Percentiles rank a stretch among this genome's conserved stretches.
phyloP scores from a whole-genome alignment of 768 basidiomycete species.

The Tephrocybe sp. region DNA sequence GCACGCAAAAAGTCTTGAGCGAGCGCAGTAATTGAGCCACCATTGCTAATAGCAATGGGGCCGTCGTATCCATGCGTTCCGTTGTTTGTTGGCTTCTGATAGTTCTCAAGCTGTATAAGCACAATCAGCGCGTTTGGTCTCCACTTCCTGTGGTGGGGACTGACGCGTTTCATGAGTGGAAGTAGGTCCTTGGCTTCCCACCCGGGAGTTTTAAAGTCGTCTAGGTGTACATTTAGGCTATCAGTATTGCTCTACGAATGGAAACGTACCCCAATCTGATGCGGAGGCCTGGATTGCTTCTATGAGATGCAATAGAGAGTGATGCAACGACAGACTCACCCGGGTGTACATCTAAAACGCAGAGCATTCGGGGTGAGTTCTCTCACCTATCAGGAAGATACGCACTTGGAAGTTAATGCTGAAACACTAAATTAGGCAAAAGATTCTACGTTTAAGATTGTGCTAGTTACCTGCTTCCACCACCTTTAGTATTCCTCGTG shows the following conservation, averaged over 20 bases:
- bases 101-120: slow-evolving; percentile 61
- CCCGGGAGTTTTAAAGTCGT: slow-evolving; percentile 72
- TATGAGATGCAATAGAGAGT: neutral
- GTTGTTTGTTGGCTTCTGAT: slow-evolving; percentile 72
- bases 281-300: slow-evolving; percentile 51
- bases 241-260: neutral
- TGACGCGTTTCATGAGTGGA: slow-evolving; percentile 70
- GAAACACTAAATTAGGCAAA: neutral
- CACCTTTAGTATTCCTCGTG: slow-evolving; percentile 38
- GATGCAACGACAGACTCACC: slow-evolving; percentile 27
- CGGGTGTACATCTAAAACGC: slow-evolving; percentile 62
- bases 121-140: neutral
- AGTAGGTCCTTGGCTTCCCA: slow-evolving; percentile 69
- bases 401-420: slow-evolving; percentile 73
- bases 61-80: slow-evolving; percentile 70
- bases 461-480: slow-evolving; percentile 50
- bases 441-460: neutral
- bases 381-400: no score
- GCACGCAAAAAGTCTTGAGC: slow-evolving; percentile 73
- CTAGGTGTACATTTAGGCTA: slow-evolving; percentile 29
- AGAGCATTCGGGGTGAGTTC: no score
- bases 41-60: slow-evolving; percentile 74
- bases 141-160: slow-evolving; percentile 8
- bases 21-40: slow-evolving; percentile 60
- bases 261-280: slow-evolving; percentile 62